These are phyloP conservation scores for Candida peoriensis DNA, from an alignment of 805 yeast species.

Conservation along the genomic window DNA sequence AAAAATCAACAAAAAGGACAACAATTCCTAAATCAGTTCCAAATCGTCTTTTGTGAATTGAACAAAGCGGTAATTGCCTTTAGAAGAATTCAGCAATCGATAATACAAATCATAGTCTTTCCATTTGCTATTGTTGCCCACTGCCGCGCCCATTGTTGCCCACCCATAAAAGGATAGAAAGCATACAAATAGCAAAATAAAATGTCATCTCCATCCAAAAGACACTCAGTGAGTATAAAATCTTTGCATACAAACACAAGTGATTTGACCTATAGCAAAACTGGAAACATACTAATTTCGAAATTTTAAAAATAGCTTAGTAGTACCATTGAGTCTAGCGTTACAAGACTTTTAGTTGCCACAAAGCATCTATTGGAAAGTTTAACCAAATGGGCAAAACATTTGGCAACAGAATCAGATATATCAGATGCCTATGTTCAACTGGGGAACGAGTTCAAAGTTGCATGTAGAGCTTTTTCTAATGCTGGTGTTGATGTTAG, in stretches of 20 bases:
- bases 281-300: too few species aligned
- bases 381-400: slow-evolving; percentile 85
- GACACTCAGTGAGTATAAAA: slow-evolving; percentile 23
- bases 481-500: slow-evolving; percentile 74
- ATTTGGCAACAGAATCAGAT: slow-evolving; percentile 69
- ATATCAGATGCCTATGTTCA: slow-evolving; percentile 90
- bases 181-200: too few species aligned
- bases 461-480: slow-evolving; percentile 75
- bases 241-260: neutral
- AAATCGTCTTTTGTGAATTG: too few species aligned
- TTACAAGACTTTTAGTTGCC: slow-evolving; percentile 73
- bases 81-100: too few species aligned
- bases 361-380: slow-evolving; percentile 86
- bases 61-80: too few species aligned
- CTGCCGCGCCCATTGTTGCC: too few species aligned
- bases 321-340: slow-evolving; percentile 70
- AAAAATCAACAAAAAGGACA: too few species aligned
- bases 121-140: too few species aligned
- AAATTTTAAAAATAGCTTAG: slow-evolving; percentile 16
- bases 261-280: too few species aligned
- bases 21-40: too few species aligned
- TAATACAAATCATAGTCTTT: too few species aligned
- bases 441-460: slow-evolving; percentile 89
- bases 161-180: too few species aligned
- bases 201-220: slow-evolving; percentile 18